Conservation (phyloP, 345 rosid species). For the Kernera saxatilis region DNA sequence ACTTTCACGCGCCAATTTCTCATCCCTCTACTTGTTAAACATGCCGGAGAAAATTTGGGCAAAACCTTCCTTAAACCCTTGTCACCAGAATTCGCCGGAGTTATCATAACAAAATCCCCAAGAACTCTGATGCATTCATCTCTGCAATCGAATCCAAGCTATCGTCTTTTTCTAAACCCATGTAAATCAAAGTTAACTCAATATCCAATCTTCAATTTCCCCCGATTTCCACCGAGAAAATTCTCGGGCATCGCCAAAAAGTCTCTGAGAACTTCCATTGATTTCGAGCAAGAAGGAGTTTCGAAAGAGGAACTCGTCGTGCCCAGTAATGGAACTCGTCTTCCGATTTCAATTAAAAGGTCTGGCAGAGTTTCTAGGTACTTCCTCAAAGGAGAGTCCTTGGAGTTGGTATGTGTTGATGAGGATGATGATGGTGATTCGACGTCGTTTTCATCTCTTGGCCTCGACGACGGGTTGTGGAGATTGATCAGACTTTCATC, state of each 20-base stretch:
- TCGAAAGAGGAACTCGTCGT: conserved; percentile 4
- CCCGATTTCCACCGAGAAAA: not conserved
- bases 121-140: conserved; percentile 22
- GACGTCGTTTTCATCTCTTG: conserved; percentile 6
- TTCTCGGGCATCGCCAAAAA: not conserved
- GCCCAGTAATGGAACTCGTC: not conserved
- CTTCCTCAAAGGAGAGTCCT: conserved; percentile 19
- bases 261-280: conserved; percentile 21
- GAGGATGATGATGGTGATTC: not conserved
- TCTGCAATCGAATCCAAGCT: not conserved
- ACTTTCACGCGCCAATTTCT: not conserved
- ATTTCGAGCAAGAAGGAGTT: not conserved
- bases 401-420: conserved; percentile 5
- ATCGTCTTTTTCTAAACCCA: conserved; percentile 11
- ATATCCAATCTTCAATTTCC: not conserved
- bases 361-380: conserved; percentile 19
- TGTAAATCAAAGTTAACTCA: not conserved
- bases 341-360: conserved; percentile 12
- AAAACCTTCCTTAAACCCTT: too few species aligned
- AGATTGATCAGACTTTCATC: conserved; percentile 36
- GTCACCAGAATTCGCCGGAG: conserved; percentile 10
- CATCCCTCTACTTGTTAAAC: too few species aligned
- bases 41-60: too few species aligned
- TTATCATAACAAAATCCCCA: not conserved
- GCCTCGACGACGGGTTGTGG: conserved; percentile 11